Evolutionary conservation across 495 filamentous ascomycete genomes (phyloP), one percentile per base, ranked within the genome.

Genomic region (Xylaria nigripes): DNA sequence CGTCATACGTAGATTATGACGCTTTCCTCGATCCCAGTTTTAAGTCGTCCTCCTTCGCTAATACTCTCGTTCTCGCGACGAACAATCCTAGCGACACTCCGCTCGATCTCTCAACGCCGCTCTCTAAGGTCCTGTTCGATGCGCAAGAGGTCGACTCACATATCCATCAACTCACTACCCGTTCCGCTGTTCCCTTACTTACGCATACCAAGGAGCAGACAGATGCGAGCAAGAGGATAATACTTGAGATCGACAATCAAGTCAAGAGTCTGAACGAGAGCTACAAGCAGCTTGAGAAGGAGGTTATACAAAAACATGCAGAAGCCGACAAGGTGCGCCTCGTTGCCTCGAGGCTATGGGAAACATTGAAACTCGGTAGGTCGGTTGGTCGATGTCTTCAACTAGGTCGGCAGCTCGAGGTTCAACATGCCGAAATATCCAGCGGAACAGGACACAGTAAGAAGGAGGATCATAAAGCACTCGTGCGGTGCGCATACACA

Each of bases 1-100:
- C 83, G 16, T 95, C 92, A 15, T 98, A 98, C 74, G 91, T 98
- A 68, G 90, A 98, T 76, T 96, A 96, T 71, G 89, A 95, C 62
- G 76, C 87, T 59, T 95, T 98, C 70, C 79, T 96, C 56, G 83
- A 87, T 58, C 90, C 92, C 2, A 63, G 76, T 45, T 97, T 98
- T 74, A 86, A 81, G 10, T 78, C 94, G 2, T 67, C 85, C 42
- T 68, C 80, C 29, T 96, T 96, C 62, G 91, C 93, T 61, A 94
- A 95, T 69, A 82, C 82, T 23, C 81, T 98, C 40, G 87, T 97
- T 29, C 80, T 89, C 29, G 77, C 81, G 43, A 97, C 93, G 51
- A 96, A 96, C 75, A 93, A 96, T 77, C 80, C 89, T 41, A 86
- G 82, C 60, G 93, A 97, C 69, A 86, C 85, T 3, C 85, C 89